Base-by-base conservation (phyloP, 2,329 filamentous ascomycete species). In the Scedosporium minutisporum region DNA sequence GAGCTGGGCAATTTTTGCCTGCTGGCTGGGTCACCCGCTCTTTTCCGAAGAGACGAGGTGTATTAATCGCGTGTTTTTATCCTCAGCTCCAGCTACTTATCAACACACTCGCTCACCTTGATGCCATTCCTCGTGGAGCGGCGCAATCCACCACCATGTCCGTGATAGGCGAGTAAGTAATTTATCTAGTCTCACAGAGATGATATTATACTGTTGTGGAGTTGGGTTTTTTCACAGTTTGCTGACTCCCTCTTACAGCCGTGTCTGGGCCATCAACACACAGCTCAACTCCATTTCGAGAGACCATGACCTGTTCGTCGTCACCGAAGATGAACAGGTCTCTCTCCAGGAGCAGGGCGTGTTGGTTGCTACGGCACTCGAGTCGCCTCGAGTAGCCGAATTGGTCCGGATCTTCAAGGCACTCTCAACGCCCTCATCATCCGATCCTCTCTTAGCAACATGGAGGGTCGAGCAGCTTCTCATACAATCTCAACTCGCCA, bases 391-490 rank as follows among this genome's bases (percentile, higher is more conserved):
- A 60, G 76, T 87, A 67, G 76, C 84, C 72, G 80, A 86, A 61
- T 77, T 96, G 46, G 82, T 92, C 66, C 78, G 76, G 63, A 83
- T 92, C 62, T 84, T 90, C 69, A 87, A 88, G 72, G 79, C 85
- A 2, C 76, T 96, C 14, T 93, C 90, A 21, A 85, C 87, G 3
- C 85, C 85, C 2, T 84, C 87, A 0, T 84, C 85, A 2, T 84
- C 87, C 4, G 81, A 82, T 61, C 78, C 85, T 38, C 76, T 90
- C 6, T 75, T 92, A n/a, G 76, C 84, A 2, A 73, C 84, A 23
- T 75, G 78, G 62, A 81, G 82, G 25, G 84, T 96, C 64, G 80
- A 80, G 64, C 74, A 75, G 14, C 76, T 92, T 38, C 79, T 96
- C 44, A 75, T 80, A 7, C 82, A 87, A 69, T 79, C 88, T 1